A percentile compares a stretch with the other conserved stretches of the same genome.
Evolutionary conservation across 495 filamentous ascomycete species (phyloP).

Genomic region (Xylaria intraflava): DNA sequence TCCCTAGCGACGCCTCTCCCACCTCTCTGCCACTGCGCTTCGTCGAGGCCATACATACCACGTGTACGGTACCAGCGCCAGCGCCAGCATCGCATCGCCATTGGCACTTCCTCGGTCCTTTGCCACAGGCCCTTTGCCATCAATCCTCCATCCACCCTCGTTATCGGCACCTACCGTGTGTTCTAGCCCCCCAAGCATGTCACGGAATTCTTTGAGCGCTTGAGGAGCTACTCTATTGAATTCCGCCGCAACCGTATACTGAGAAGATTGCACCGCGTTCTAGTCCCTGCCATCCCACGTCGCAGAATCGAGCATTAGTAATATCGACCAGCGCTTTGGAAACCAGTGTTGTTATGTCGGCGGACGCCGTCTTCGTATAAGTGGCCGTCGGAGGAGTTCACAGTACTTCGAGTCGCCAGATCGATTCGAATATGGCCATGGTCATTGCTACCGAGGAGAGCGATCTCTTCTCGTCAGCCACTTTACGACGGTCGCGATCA

Average conservation of each 20-base stretch:
- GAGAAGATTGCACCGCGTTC: not conserved
- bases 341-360: constrained; percentile 8
- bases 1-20: not conserved
- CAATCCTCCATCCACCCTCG: not conserved
- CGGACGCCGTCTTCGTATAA: constrained; percentile 2
- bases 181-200: not conserved
- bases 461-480: constrained; percentile 36
- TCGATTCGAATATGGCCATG: constrained; percentile 36
- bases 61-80: not conserved
- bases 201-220: constrained; percentile 2
- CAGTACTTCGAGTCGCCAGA: not conserved
- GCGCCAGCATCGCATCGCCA: too few relatives aligned
- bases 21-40: not conserved
- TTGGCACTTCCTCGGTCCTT: not conserved
- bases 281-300: not conserved
- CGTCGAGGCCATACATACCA: not conserved
- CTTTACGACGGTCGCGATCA: constrained; percentile 43
- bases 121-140: not conserved
- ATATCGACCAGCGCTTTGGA: not conserved
- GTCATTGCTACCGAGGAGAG: constrained; percentile 41
- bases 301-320: not conserved
- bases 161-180: not conserved
- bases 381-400: constrained; percentile 12
- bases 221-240: constrained; percentile 1
- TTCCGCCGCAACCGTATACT: not conserved